phyloP scores from a whole-genome alignment of 495 filamentous ascomycete species.

The Recurvomyces mirabilis region DNA sequence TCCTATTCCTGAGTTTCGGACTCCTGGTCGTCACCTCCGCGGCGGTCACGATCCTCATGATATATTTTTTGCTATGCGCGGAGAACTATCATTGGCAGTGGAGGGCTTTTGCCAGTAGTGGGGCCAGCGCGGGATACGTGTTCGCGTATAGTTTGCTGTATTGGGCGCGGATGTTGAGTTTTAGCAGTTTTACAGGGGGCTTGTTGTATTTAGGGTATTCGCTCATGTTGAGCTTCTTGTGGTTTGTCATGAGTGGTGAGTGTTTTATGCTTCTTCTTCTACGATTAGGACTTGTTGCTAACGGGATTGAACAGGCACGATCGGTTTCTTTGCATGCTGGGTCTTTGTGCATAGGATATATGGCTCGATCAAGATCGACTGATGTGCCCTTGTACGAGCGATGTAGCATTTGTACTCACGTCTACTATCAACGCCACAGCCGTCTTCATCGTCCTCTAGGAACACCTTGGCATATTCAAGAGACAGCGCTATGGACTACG shows the following conservation, averaged over 20 bases:
- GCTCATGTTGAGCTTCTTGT: slow-evolving; percentile 73
- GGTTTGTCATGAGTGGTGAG: slow-evolving; percentile 87
- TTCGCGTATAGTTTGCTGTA: slow-evolving; percentile 81
- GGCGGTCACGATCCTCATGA: slow-evolving; percentile 78
- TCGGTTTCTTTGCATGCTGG: slow-evolving; percentile 93
- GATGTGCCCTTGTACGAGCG: neutral
- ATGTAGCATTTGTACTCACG: neutral
- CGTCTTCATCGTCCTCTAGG: neutral
- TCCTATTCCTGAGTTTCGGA: slow-evolving; percentile 93
- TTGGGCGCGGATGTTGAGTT: slow-evolving; percentile 72
- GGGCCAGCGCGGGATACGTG: slow-evolving; percentile 78
- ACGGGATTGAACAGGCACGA: slow-evolving; percentile 57
- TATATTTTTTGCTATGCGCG: slow-evolving; percentile 88
- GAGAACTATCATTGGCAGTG: slow-evolving; percentile 99
- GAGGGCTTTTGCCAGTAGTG: slow-evolving; percentile 80
- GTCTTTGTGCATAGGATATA: slow-evolving; percentile 89
- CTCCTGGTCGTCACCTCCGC: slow-evolving; percentile 95
- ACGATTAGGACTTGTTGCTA: neutral
- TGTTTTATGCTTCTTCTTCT: slow-evolving; percentile 13
- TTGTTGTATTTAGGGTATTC: slow-evolving; percentile 93
- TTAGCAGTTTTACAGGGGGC: slow-evolving; percentile 72
- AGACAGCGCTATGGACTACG: too few relatives aligned
- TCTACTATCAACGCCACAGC: neutral
- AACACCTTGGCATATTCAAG: neutral
- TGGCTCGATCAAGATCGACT: slow-evolving; percentile 86